Conservation (phyloP, 148 eudicot genomes). For the Linanthus parryae region DNA sequence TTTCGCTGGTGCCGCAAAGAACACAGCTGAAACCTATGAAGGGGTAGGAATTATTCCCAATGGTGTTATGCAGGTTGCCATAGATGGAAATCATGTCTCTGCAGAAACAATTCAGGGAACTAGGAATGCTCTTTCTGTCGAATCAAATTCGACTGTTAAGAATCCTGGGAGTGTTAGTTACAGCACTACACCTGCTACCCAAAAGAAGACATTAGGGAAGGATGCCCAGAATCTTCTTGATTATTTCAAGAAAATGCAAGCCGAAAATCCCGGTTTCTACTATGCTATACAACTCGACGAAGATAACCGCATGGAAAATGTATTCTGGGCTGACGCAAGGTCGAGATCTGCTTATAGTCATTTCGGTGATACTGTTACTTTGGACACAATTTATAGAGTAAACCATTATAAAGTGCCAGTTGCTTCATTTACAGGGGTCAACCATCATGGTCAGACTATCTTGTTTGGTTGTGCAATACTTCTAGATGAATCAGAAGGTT, state of each 20-base stretch:
- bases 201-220: conserved; percentile 61
- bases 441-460: conserved; percentile 80
- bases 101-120: conserved; percentile 32
- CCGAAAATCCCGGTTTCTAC: conserved; percentile 90
- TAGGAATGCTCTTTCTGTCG: conserved; percentile 38
- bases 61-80: conserved; percentile 60
- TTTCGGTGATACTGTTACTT: conserved; percentile 75
- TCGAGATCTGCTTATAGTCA: conserved; percentile 75
- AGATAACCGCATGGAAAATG: conserved; percentile 77
- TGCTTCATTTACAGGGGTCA: conserved; percentile 84
- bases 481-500: conserved; percentile 88
- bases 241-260: conserved; percentile 90
- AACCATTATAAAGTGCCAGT: conserved; percentile 71
- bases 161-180: conserved; percentile 29
- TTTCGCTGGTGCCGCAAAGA: conserved; percentile 46
- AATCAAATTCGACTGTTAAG: conserved; percentile 36
- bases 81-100: conserved; percentile 40
- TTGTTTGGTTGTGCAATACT: conserved; percentile 87
- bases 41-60: conserved; percentile 44
- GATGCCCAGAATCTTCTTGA: conserved; percentile 89
- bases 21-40: conserved; percentile 28
- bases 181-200: conserved; percentile 30
- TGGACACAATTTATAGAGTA: conserved; percentile 65
- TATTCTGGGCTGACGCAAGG: conserved; percentile 90
- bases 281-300: conserved; percentile 93